A percentile compares a stretch with the other conserved stretches of the same genome.
These are phyloP conservation scores for Crataegus laevigata DNA, from an alignment of 306 rosid genomes.

Conservation along the genomic window DNA sequence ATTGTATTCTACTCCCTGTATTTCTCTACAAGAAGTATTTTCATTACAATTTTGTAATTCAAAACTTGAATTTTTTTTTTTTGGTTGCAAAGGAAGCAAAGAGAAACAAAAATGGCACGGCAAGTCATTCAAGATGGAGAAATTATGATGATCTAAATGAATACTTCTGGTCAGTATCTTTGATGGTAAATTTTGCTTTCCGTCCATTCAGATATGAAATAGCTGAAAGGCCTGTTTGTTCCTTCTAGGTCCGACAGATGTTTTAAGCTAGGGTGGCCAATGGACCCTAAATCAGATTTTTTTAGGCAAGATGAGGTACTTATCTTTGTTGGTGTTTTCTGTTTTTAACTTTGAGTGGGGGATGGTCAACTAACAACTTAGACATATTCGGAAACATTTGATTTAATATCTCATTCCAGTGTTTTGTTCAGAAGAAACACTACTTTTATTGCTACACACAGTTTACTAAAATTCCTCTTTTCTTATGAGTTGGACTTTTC, in stretches of 20 bases:
- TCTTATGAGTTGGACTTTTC: not conserved
- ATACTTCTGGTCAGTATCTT: constrained; percentile 72
- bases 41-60: constrained; percentile 19
- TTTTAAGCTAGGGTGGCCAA: constrained; percentile 78
- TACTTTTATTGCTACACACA: not conserved
- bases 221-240: constrained; percentile 13
- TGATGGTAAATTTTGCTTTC: constrained; percentile 1
- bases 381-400: not conserved
- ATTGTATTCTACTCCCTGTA: constrained; percentile 7
- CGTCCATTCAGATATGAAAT: not conserved
- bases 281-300: constrained; percentile 58
- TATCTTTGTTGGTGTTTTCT: constrained; percentile 8
- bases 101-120: constrained; percentile 83
- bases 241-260: constrained; percentile 70
- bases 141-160: constrained; percentile 96
- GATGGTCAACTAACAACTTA: not conserved
- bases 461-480: not conserved
- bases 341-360: not conserved
- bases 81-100: constrained; percentile 71
- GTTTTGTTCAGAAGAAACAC: not conserved
- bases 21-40: constrained; percentile 13
- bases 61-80: constrained; percentile 27
- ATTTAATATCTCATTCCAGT: not conserved
- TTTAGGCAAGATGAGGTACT: constrained; percentile 65
- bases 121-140: constrained; percentile 94